Percentiles rank a stretch among this genome's conserved stretches.
phyloP scores from a whole-genome alignment of 2,329 filamentous ascomycete genomes.

The Orbilia quercus region DNA sequence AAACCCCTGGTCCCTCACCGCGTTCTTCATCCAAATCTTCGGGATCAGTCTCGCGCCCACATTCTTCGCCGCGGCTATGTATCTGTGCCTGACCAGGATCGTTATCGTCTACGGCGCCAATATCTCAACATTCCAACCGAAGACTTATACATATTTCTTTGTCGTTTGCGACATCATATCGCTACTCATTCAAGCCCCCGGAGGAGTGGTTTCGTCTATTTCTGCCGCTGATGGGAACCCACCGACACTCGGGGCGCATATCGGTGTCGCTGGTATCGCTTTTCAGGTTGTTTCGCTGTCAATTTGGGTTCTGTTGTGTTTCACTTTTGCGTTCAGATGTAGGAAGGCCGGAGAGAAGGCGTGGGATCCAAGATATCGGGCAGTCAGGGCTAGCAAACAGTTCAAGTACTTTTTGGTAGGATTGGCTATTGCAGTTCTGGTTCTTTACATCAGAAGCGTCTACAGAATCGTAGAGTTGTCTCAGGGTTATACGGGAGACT shows the following conservation, averaged over 20 bases:
- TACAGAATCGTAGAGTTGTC: slow-evolving; percentile 75
- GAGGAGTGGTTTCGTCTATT: slow-evolving; percentile 69
- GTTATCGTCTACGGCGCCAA: slow-evolving; percentile 68
- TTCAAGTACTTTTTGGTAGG: slow-evolving; percentile 66
- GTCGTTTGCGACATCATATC: slow-evolving; percentile 73
- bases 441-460: slow-evolving; percentile 71
- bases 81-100: slow-evolving; percentile 68
- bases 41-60: slow-evolving; percentile 74
- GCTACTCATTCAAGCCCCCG: slow-evolving; percentile 71
- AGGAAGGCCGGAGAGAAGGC: slow-evolving; percentile 15
- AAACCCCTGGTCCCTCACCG: slow-evolving; percentile 66
- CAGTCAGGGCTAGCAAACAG: slow-evolving; percentile 11
- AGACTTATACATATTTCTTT: slow-evolving; percentile 71
- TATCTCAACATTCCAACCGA: slow-evolving; percentile 65
- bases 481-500: slow-evolving; percentile 70
- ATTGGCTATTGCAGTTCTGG: slow-evolving; percentile 70
- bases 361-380: slow-evolving; percentile 34
- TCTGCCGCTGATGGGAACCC: slow-evolving; percentile 28
- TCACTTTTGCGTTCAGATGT: slow-evolving; percentile 63
- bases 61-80: slow-evolving; percentile 73
- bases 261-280: slow-evolving; percentile 73
- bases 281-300: slow-evolving; percentile 72
- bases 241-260: slow-evolving; percentile 62
- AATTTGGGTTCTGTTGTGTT: slow-evolving; percentile 71
- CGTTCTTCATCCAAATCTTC: slow-evolving; percentile 70